Conservation (phyloP, 2,329 filamentous ascomycete species). For the Clonostachys solani region DNA sequence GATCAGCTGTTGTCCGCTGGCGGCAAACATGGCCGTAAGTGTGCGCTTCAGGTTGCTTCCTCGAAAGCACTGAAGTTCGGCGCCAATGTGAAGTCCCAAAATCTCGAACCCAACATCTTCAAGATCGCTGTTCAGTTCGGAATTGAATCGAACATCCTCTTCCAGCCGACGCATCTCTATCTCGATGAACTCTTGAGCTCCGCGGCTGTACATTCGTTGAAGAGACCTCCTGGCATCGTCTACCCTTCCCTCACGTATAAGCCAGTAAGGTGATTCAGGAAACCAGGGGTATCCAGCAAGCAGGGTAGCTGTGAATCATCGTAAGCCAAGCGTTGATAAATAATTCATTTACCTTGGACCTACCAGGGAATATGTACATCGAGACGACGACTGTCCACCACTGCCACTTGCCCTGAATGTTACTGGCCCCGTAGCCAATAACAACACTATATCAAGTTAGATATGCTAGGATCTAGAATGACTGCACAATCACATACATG, state of each 20-base stretch:
- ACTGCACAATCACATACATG: background rate
- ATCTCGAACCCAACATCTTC: background rate
- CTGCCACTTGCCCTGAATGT: constrained; percentile 17
- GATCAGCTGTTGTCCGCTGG: constrained; percentile 25
- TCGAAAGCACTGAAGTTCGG: constrained; percentile 18
- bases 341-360: constrained; percentile 4
- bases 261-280: constrained; percentile 28
- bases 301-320: constrained; percentile 7
- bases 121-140: constrained; percentile 1
- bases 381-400: constrained; percentile 20
- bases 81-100: background rate
- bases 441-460: constrained; percentile 3
- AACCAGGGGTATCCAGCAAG: constrained; percentile 19
- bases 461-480: too few relatives aligned
- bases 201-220: constrained; percentile 15
- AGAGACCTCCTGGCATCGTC: constrained; percentile 13
- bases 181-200: constrained; percentile 13
- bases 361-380: constrained; percentile 22
- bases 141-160: constrained; percentile 13
- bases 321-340: background rate
- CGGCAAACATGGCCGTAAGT: constrained; percentile 23
- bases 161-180: constrained; percentile 19
- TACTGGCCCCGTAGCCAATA: constrained; percentile 11
- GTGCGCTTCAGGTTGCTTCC: constrained; percentile 22
- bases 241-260: constrained; percentile 12